Conservation (phyloP, 2,329 filamentous ascomycete genomes). For the Talaromyces funiculosus region DNA sequence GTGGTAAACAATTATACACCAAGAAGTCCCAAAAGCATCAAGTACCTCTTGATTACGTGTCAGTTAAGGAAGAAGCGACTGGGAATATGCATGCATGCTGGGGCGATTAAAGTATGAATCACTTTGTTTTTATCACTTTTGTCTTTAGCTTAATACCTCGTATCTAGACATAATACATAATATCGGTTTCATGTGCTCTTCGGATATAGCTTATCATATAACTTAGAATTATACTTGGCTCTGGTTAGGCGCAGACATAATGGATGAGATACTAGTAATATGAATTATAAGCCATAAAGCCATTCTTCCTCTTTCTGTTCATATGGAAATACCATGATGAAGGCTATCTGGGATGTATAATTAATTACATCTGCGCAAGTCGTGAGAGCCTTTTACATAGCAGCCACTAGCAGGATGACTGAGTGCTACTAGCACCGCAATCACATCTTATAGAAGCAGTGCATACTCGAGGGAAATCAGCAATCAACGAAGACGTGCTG, state of each 20-base stretch:
- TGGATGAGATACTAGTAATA: no score
- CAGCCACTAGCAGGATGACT: no score
- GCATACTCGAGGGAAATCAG: not conserved
- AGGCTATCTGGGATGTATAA: no score
- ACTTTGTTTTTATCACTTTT: not conserved
- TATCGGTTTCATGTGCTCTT: not conserved
- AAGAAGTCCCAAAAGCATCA: not conserved
- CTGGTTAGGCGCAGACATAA: not conserved
- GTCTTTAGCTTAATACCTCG: no score
- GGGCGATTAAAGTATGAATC: not conserved
- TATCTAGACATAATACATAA: no score
- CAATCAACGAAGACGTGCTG: not conserved
- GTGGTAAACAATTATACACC: not conserved
- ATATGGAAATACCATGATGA: no score
- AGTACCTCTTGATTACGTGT: not conserved
- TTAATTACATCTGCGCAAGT: no score
- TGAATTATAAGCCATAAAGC: no score
- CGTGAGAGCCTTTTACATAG: no score
- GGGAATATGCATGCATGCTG: not conserved
- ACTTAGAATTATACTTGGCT: not conserved
- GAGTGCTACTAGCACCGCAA: not conserved
- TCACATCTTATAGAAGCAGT: not conserved
- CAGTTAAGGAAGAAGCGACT: not conserved
- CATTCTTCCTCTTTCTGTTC: no score
- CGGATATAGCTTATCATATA: not conserved